Evolutionary conservation across 164 flowering plant genomes (phyloP).

Genomic region (Vitis cinerea): DNA sequence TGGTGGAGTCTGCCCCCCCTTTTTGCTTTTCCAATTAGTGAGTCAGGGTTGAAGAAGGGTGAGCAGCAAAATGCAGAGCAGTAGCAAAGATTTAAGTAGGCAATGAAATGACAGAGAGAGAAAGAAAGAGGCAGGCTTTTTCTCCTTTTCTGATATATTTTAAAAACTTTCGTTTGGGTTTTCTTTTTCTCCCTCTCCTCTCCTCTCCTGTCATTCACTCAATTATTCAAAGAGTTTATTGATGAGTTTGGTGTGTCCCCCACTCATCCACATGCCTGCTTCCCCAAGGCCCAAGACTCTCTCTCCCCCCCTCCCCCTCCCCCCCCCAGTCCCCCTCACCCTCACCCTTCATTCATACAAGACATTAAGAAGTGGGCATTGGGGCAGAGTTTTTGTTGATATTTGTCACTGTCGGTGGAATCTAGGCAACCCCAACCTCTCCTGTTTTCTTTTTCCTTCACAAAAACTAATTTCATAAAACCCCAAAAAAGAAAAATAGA

Average conservation of each 20-base stretch:
- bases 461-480: too few relatives aligned
- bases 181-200: conserved; percentile 11
- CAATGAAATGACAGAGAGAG: conserved; percentile 1
- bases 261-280: conserved; percentile 50
- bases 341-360: conserved; percentile 9
- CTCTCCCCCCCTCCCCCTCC: conserved; percentile 13
- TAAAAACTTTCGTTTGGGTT: too few relatives aligned
- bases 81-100: neutral
- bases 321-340: neutral
- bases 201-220: conserved; percentile 22
- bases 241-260: conserved; percentile 40
- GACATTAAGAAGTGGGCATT: neutral
- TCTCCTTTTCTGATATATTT: neutral
- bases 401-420: conserved; percentile 31
- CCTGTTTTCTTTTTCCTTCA: neutral
- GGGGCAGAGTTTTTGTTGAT: conserved; percentile 4
- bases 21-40: too few relatives aligned
- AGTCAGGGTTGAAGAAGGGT: neutral
- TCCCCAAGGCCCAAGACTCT: conserved; percentile 34
- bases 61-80: conserved; percentile 8
- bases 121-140: neutral
- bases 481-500: too few relatives aligned
- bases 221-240: conserved; percentile 24
- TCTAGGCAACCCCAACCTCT: conserved; percentile 21
- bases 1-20: too few relatives aligned